These are phyloP conservation scores for Fusarium brachygibbosum DNA, from an alignment of 2,329 filamentous ascomycete genomes.

Conservation along the genomic window DNA sequence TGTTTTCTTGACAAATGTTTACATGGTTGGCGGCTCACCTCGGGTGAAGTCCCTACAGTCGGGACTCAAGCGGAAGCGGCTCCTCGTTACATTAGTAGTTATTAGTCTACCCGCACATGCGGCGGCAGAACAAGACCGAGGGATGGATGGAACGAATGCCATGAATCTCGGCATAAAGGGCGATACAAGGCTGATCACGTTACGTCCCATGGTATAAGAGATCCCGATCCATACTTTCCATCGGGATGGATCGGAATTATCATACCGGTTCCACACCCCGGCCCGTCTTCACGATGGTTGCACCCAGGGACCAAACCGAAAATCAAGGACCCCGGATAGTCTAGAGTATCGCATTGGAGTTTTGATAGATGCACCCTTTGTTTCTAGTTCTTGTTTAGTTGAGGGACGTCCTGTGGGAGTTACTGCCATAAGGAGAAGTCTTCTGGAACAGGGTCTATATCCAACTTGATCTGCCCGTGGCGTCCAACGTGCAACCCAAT, in stretches of 20 bases:
- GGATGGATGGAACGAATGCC: background rate
- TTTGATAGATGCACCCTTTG: conserved; percentile 19
- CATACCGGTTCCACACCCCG: conserved; percentile 30
- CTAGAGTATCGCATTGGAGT: background rate
- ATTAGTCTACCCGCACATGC: background rate
- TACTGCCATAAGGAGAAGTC: background rate
- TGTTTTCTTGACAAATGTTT: background rate
- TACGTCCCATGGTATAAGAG: conserved; percentile 7
- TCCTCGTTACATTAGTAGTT: background rate
- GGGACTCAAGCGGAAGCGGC: conserved; percentile 2
- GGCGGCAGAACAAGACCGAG: conserved; percentile 1
- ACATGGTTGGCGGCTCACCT: conserved; percentile 30
- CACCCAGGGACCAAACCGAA: conserved; percentile 8
- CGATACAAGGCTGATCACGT: conserved; percentile 32
- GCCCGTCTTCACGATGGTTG: conserved; percentile 15
- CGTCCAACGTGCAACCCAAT: background rate
- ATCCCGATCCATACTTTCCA: conserved; percentile 13
- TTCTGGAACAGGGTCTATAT: background rate
- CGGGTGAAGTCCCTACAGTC: conserved; percentile 11
- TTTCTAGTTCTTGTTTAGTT: background rate
- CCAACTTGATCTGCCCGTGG: conserved; percentile 1
- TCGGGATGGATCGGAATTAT: conserved; percentile 38
- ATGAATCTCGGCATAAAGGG: conserved; percentile 29
- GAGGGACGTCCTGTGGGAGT: background rate
- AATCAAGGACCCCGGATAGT: background rate